Base-by-base conservation (phyloP, 2,329 filamentous ascomycete genomes). In the Emericellopsis cladophorae region DNA sequence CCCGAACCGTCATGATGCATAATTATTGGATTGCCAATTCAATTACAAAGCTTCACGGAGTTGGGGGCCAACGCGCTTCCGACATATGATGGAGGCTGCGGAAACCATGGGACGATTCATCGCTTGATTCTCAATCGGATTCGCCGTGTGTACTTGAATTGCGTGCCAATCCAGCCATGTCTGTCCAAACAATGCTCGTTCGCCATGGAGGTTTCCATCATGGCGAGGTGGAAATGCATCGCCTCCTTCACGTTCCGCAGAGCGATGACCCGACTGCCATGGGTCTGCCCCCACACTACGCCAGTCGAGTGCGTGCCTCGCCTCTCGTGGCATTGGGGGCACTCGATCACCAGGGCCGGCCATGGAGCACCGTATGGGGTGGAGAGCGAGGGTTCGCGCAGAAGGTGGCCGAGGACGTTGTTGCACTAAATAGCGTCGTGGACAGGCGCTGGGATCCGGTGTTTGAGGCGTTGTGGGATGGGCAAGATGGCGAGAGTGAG, bases 291-390 rank as follows among this genome's bases (percentile, higher is more conserved):
- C 65, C 68, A 5, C 67, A 74, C 14, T 79, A 81, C 18, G 74
- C 67, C 2, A 63, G 68, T 46, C 71, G 84, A 45, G 67, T 88
- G 4, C 66, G 71, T 39, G 61, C 62, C 14, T 79, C 76, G 1
- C 78, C 84, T 1, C 65, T 92, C 7, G 65, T 92, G 12, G 84
- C 84, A 0, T 60, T 93, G 15, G 86, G 86, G 1, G 75, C 83
- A 0, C 60, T 89, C 2, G 85, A 92, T 51, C 57, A 61, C 3
- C 52, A 76, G 16, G 71, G 72, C 2, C 64, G 74, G 16, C 84
- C 83, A 2, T 93, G 86, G 86, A 82, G 81, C 14, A 82, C 82
- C 0, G 46, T 93, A 7, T 83, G 82, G 76, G 84, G 84, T n/a
- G 86, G 86, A 14, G 66, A 79, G 43, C 59, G 71, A 1, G 83